Conservation (phyloP, 2,329 filamentous ascomycete species). For the Diplodia scrobiculata region DNA sequence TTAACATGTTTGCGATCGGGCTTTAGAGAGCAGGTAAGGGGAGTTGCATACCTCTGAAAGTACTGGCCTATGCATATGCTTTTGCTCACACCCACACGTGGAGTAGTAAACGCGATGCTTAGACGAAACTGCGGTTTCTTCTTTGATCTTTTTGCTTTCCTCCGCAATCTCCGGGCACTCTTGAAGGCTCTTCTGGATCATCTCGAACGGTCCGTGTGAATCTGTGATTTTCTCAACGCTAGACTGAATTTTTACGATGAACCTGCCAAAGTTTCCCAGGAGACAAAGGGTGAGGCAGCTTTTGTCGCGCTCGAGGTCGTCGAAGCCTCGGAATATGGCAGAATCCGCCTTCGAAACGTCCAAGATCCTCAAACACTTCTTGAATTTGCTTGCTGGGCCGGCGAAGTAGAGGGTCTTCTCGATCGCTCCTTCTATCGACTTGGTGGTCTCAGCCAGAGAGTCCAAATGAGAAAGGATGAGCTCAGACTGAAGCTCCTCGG, state of each 20-base stretch:
- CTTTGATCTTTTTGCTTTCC: neutral
- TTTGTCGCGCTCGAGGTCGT: neutral
- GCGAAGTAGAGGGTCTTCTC: neutral
- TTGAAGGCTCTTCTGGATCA: neutral
- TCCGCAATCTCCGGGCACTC: neutral
- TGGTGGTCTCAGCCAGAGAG: neutral
- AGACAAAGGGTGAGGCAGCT: neutral
- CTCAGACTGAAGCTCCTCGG: neutral
- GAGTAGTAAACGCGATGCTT: neutral
- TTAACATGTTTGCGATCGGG: too few species aligned
- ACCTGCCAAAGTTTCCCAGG: neutral
- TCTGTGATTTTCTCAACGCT: neutral
- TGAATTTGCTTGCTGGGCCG: neutral
- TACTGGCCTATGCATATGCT: neutral
- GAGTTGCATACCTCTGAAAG: neutral
- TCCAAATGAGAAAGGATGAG: neutral
- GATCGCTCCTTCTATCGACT: neutral
- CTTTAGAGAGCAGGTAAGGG: neutral
- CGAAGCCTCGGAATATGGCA: neutral
- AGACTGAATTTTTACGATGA: neutral
- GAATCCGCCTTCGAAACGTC: neutral
- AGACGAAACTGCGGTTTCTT: too few species aligned
- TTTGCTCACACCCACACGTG: neutral
- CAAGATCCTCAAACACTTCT: neutral
- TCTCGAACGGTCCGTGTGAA: neutral